Evolutionary conservation across 1,284 basidiomycete genomes (phyloP), one percentile per base, ranked within the genome.

Genomic region (Ceratobasidium sp.): DNA sequence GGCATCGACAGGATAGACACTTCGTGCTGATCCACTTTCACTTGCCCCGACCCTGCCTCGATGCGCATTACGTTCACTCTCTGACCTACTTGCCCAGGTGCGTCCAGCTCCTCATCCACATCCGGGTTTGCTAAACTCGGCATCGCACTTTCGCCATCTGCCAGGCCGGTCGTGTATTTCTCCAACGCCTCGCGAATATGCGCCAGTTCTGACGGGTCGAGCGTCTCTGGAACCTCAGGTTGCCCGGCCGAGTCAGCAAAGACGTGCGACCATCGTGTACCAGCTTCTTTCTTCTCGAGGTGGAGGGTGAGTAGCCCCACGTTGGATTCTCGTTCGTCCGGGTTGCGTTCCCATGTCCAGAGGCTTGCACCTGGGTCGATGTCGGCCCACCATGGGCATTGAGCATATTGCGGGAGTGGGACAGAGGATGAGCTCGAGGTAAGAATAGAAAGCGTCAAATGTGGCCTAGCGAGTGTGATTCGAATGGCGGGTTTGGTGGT

Each of bases 151-250:
- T 85, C 82, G 0, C 84, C 86, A 52, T 78, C 81, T 49, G 79
- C 80, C 58, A 90, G 76, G 25, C 86, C 82, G 3, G 82, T 79
- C 0, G 93, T 94, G 78, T 92, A 95, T 79, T 95, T 94, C 75
- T 94, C 92, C 60, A 95, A 79, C 4, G 87, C 81, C 75, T 95
- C 92, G 20, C 91, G 85, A 73, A 97, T 91, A 12, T 82, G 80
- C 74, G 86, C 86, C 17, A 97, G 83, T 74, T 94, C 90, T 0
- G 88, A 90, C 0, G 93, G 89, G 74, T 95, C 91, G 64, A 98
- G 81, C 4, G 93, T 96, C 80, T 98, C 96, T 0, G 90, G 87
- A 0, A 98, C 93, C 53, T 94, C 91, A 12, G 83, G 80, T 69
- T 90, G 85, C 40, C 79, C 82, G 56, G 82, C 77, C 12, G 81